Evolutionary conservation across 2,329 filamentous ascomycete species (phyloP), one percentile per base, ranked within the genome.

Genomic region (Paecilomyces fulvus): DNA sequence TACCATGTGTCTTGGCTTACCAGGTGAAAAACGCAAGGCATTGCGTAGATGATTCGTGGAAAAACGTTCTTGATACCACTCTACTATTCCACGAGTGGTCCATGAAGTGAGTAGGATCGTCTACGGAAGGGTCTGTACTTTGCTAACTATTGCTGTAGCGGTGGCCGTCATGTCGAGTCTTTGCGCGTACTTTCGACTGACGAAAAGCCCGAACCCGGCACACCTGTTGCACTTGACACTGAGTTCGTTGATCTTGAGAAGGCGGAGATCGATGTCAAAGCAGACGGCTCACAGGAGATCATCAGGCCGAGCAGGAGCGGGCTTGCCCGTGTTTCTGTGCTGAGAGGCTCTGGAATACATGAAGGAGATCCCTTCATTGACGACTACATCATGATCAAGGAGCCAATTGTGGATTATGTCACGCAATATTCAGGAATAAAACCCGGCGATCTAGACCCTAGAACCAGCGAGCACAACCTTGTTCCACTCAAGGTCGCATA

Each of bases 211-310:
- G 80, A 81, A 0, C 80, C 86, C 0, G 83, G 86, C 12, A 90
- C 85, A 1, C 87, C 94, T 10, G 83, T 96, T 49, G 94, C 92
- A 0, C 84, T 99, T 4, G 94, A 99, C 68, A 95, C 95, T 0
- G 94, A 99, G 71, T 99, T 99, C 64, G 95, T 99, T 7, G 87
- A 91, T 21, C 83, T 96, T 1, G 89, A 95, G 61, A 88, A 94
- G 63, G 90, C 94, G 51, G 92, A 97, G 69, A 95, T 96, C 54
- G 90, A 96, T 67, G 90, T 99, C 76, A 95, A 95, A 70, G 92
- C 92, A 2, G 92, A 96, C 62, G 94, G 94, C 21, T 89, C 90
- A 46, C 86, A 91, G 52, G 91, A 95, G 67, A 96, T 92, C 12
- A 94, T 97, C 46, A 84, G 92, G 1, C 94, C 94, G 0, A 92